phyloP scores from a whole-genome alignment of 1,284 basidiomycete species.

The Coriolopsis trogii region DNA sequence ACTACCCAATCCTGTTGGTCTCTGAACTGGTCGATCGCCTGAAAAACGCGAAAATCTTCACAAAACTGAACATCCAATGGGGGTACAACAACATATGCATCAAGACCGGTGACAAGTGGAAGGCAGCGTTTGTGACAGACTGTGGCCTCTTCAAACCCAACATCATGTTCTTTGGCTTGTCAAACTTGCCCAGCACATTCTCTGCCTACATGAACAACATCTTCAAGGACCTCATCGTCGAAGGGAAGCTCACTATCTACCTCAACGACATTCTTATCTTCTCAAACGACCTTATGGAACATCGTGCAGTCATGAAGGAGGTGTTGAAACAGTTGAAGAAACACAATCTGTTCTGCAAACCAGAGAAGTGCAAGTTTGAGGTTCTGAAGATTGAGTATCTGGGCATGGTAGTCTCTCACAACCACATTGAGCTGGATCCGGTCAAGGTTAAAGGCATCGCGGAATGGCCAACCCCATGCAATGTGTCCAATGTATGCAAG shows the following conservation, averaged over 20 bases:
- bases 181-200: slow-evolving; percentile 35
- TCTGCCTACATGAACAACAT: slow-evolving; percentile 28
- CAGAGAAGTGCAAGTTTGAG: slow-evolving; percentile 38
- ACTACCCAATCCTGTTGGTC: slow-evolving; percentile 38
- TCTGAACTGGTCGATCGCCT: slow-evolving; percentile 36
- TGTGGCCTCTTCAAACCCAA: slow-evolving; percentile 31
- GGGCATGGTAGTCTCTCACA: slow-evolving; percentile 1
- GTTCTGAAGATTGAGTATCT: slow-evolving; percentile 18
- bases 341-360: slow-evolving; percentile 20
- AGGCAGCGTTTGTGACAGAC: slow-evolving; percentile 18
- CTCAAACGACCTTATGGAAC: slow-evolving; percentile 12
- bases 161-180: slow-evolving; percentile 38
- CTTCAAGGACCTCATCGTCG: slow-evolving; percentile 23
- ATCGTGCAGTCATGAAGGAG: slow-evolving; percentile 22
- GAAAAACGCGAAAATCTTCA: slow-evolving; percentile 31
- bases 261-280: slow-evolving; percentile 31
- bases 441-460: not conserved
- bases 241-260: slow-evolving; percentile 25
- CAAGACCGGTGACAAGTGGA: slow-evolving; percentile 21
- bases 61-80: slow-evolving; percentile 37
- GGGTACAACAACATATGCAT: slow-evolving; percentile 29
- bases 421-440: not conserved
- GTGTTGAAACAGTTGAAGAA: slow-evolving; percentile 35
- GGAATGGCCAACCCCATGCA: not conserved
- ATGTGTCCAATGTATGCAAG: slow-evolving; percentile 31